Evolutionary conservation across 2,329 filamentous ascomycete genomes (phyloP).

Genomic region (Beauveria caledonica): DNA sequence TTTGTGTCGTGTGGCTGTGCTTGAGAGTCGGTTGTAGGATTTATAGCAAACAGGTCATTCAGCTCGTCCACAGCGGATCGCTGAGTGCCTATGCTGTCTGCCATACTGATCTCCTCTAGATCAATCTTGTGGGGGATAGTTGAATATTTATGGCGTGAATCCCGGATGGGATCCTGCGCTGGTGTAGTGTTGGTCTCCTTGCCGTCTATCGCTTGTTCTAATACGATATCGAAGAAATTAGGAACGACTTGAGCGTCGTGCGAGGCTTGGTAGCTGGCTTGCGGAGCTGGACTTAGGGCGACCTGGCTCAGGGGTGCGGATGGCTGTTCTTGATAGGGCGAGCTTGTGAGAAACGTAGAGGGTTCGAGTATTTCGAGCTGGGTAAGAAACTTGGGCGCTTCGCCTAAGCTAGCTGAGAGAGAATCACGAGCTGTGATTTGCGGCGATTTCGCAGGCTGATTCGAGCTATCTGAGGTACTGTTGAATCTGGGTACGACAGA

Average conservation of each 20-base stretch:
- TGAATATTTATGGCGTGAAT: neutral
- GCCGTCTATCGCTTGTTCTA: constrained; percentile 13
- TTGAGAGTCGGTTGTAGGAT: neutral
- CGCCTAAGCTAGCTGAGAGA: neutral
- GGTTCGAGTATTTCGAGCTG: neutral
- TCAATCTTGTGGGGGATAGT: neutral
- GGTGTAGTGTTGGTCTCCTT: constrained; percentile 8
- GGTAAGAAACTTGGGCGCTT: neutral
- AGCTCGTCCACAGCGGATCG: constrained; percentile 12
- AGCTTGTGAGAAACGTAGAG: neutral
- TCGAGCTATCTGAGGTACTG: neutral
- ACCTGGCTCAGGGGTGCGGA: neutral
- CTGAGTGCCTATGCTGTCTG: neutral
- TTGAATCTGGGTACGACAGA: neutral
- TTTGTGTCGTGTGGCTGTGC: neutral
- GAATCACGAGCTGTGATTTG: neutral
- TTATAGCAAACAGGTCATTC: constrained; percentile 9
- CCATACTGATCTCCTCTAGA: neutral
- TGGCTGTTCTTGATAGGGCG: neutral
- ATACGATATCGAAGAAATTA: constrained; percentile 13
- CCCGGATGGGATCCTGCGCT: neutral
- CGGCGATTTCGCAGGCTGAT: neutral
- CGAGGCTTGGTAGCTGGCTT: constrained; percentile 4
- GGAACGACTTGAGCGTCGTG: constrained; percentile 23
- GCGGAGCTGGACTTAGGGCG: neutral